Percentiles rank a stretch among this genome's conserved stretches.
Conservation (phyloP, 2,329 filamentous ascomycete species). For the Westerdykella ornata region DNA sequence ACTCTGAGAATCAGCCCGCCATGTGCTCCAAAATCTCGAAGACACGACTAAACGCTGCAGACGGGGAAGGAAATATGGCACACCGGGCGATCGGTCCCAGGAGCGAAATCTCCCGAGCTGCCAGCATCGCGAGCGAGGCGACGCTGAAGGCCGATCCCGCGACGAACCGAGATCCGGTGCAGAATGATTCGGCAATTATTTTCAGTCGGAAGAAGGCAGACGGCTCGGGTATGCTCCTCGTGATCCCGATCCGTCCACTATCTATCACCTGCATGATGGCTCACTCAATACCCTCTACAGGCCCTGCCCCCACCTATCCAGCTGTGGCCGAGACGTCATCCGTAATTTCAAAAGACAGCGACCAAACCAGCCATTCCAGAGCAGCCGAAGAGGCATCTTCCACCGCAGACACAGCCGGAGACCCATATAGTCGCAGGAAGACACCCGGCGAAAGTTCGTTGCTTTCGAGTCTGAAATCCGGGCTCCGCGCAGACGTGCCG, state of each 20-base stretch:
- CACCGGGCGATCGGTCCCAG: no score
- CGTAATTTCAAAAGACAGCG: background rate
- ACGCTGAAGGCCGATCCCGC: slow-evolving; percentile 12
- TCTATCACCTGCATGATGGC: slow-evolving; percentile 8
- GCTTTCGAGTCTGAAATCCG: slow-evolving; percentile 11
- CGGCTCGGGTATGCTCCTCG: slow-evolving; percentile 12
- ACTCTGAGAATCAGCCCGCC: no score
- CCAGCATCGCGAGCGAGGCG: slow-evolving; percentile 10
- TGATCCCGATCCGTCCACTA: background rate
- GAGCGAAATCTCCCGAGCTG: background rate
- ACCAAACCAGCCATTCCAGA: background rate
- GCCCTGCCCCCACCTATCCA: background rate
- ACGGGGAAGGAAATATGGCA: slow-evolving; percentile 1
- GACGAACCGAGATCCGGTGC: slow-evolving; percentile 3
- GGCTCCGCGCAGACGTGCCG: slow-evolving; percentile 27
- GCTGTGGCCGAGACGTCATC: slow-evolving; percentile 1
- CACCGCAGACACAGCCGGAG: slow-evolving; percentile 8
- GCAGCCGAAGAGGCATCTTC: background rate
- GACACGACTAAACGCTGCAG: background rate
- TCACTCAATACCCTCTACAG: slow-evolving; percentile 8
- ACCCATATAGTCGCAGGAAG: slow-evolving; percentile 4
- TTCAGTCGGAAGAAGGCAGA: slow-evolving; percentile 11
- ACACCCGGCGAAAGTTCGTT: slow-evolving; percentile 10
- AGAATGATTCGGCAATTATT: slow-evolving; percentile 12
- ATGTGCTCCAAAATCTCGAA: no score